Evolutionary conservation across 2,329 filamentous ascomycete genomes (phyloP).

Genomic region (Trichoderma atroviride): DNA sequence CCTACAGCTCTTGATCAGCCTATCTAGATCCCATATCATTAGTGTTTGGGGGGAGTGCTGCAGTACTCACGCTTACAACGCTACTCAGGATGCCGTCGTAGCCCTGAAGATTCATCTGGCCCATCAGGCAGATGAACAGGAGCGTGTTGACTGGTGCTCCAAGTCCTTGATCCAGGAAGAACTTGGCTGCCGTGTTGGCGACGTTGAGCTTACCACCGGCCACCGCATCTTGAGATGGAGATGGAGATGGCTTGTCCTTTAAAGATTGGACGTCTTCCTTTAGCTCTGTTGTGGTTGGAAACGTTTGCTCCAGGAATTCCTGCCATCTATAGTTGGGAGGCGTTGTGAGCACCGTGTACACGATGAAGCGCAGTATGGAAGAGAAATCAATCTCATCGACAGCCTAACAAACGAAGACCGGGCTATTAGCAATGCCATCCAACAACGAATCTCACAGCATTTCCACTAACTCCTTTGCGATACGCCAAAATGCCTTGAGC

Average conservation of each 20-base stretch:
- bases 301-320: slow-evolving; percentile 20
- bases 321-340: slow-evolving; percentile 26
- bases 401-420: neutral
- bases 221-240: neutral
- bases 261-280: neutral
- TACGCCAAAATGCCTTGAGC: slow-evolving; percentile 24
- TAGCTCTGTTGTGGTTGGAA: slow-evolving; percentile 17
- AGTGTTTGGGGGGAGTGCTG: neutral
- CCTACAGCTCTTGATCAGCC: neutral
- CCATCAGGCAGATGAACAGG: slow-evolving; percentile 25
- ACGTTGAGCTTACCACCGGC: slow-evolving; percentile 21
- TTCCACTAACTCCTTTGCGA: slow-evolving; percentile 2
- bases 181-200: slow-evolving; percentile 23
- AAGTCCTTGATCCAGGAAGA: slow-evolving; percentile 19
- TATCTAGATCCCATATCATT: neutral
- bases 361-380: slow-evolving; percentile 18
- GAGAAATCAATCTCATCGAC: slow-evolving; percentile 19
- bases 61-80: neutral
- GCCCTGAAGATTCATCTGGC: slow-evolving; percentile 19
- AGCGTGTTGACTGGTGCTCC: slow-evolving; percentile 22
- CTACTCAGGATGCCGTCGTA: slow-evolving; percentile 1
- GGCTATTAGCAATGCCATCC: neutral
- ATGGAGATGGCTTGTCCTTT: neutral
- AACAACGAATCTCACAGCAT: neutral
- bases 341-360: slow-evolving; percentile 25